Evolutionary conservation across 2,329 filamentous ascomycete genomes (phyloP).

Genomic region (Colletotrichum sp.): DNA sequence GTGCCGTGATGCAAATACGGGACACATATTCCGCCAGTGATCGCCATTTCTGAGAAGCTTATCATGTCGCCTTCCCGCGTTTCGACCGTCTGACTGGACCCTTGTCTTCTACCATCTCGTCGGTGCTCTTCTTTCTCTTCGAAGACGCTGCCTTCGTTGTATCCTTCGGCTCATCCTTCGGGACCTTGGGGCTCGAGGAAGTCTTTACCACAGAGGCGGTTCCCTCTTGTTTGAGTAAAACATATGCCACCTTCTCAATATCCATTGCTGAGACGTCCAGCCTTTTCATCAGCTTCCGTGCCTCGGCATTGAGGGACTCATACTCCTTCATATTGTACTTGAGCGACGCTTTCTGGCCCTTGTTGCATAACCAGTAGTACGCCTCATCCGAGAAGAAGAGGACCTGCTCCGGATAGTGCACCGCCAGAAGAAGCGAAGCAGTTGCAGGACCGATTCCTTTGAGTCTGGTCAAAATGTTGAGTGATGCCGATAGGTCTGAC

Average conservation of each 20-base stretch:
- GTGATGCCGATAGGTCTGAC: slow-evolving; percentile 41
- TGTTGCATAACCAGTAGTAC: slow-evolving; percentile 72
- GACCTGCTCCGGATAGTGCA: slow-evolving; percentile 61
- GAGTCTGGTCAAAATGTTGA: slow-evolving; percentile 63
- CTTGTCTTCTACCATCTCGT: slow-evolving; percentile 21
- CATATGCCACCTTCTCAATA: slow-evolving; percentile 74
- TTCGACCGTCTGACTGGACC: slow-evolving; percentile 28
- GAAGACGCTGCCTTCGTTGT: slow-evolving; percentile 11
- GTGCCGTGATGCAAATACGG: neutral
- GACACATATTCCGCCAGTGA: neutral
- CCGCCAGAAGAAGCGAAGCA: slow-evolving; percentile 74
- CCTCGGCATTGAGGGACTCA: slow-evolving; percentile 51
- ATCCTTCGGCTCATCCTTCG: neutral
- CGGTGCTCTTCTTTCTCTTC: slow-evolving; percentile 25
- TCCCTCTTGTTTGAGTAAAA: slow-evolving; percentile 56
- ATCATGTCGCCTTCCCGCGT: slow-evolving; percentile 26
- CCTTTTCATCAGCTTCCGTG: slow-evolving; percentile 47
- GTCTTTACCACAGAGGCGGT: neutral
- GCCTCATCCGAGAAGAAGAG: slow-evolving; percentile 85
- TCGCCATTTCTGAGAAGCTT: neutral
- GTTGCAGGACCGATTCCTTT: slow-evolving; percentile 81
- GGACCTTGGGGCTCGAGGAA: neutral
- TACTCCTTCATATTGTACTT: slow-evolving; percentile 78
- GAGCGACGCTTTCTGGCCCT: slow-evolving; percentile 55
- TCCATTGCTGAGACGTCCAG: slow-evolving; percentile 64